phyloP scores from a whole-genome alignment of 805 yeast species.

The Suhomyces sp. region DNA sequence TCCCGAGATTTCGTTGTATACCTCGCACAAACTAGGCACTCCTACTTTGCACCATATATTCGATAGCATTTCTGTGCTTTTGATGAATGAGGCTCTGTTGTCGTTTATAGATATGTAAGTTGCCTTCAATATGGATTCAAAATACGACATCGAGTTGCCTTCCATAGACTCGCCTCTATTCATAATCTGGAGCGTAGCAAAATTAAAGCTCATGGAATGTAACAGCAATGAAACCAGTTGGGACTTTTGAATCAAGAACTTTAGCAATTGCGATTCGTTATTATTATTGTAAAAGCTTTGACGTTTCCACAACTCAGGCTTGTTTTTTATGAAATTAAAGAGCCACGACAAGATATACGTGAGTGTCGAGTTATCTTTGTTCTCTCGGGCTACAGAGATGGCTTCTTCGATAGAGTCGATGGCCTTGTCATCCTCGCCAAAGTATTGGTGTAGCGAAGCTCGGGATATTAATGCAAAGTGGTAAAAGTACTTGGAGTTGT shows the following conservation, averaged over 20 bases:
- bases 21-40: slow-evolving; percentile 40
- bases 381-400: slow-evolving; percentile 81
- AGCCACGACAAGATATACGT: slow-evolving; percentile 74
- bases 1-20: slow-evolving; percentile 48
- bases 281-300: slow-evolving; percentile 46
- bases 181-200: slow-evolving; percentile 56
- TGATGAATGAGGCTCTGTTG: slow-evolving; percentile 39
- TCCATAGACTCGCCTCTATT: slow-evolving; percentile 48
- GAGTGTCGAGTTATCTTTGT: slow-evolving; percentile 68
- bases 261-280: slow-evolving; percentile 63
- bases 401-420: slow-evolving; percentile 82
- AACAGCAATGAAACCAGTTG: slow-evolving; percentile 46
- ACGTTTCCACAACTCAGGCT: slow-evolving; percentile 53
- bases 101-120: slow-evolving; percentile 53
- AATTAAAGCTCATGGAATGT: slow-evolving; percentile 62
- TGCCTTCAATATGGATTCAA: slow-evolving; percentile 59
- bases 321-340: slow-evolving; percentile 61
- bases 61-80: slow-evolving; percentile 44
- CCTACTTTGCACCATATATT: slow-evolving; percentile 55
- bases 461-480: slow-evolving; percentile 74
- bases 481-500: slow-evolving; percentile 59
- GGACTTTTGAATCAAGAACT: slow-evolving; percentile 56
- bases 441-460: slow-evolving; percentile 68
- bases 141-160: slow-evolving; percentile 20
- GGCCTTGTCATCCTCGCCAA: slow-evolving; percentile 66